phyloP scores from a whole-genome alignment of 768 basidiomycete species.

The Lactarius pseudohatsudake region DNA sequence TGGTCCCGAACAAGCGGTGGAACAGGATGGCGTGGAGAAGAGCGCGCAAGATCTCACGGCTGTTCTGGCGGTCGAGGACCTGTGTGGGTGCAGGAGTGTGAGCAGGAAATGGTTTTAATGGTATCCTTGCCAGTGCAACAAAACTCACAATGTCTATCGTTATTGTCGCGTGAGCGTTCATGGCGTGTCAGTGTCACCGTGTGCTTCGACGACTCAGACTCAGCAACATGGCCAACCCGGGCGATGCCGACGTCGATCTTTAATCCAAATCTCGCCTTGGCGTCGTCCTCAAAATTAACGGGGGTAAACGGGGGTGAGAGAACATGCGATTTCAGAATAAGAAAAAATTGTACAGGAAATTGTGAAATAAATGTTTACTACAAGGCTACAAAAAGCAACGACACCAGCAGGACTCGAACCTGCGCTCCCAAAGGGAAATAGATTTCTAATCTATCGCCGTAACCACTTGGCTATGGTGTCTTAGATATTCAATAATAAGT shows the following conservation, averaged over 20 bases:
- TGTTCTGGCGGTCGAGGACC: constrained; percentile 70
- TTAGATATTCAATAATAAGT: not conserved
- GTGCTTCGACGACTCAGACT: not conserved
- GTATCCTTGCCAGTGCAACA: not conserved
- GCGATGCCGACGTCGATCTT: not conserved
- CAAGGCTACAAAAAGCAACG: constrained; percentile 22
- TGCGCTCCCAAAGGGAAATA: constrained; percentile 41
- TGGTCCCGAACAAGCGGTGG: constrained; percentile 77
- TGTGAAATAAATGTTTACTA: not conserved
- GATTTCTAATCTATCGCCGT: constrained; percentile 70
- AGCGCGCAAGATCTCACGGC: constrained; percentile 72
- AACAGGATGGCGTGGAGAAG: constrained; percentile 82
- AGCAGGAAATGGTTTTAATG: not conserved
- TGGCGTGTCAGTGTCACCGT: not conserved
- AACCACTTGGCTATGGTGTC: constrained; percentile 77
- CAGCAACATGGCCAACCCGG: not conserved
- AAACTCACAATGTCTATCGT: constrained; percentile 49
- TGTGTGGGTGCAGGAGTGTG: constrained; percentile 34
- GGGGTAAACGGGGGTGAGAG: not conserved
- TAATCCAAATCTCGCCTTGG: not conserved
- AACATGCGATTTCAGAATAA: not conserved
- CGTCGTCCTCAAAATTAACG: not conserved
- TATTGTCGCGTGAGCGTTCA: constrained; percentile 42
- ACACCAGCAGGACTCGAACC: constrained; percentile 49
- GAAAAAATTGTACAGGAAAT: not conserved